Percentiles rank a stretch among this genome's conserved stretches.
These are phyloP conservation scores for Pseudopyrenochaeta lycopersici DNA, from an alignment of 2,329 filamentous ascomycete genomes.

Conservation along the genomic window DNA sequence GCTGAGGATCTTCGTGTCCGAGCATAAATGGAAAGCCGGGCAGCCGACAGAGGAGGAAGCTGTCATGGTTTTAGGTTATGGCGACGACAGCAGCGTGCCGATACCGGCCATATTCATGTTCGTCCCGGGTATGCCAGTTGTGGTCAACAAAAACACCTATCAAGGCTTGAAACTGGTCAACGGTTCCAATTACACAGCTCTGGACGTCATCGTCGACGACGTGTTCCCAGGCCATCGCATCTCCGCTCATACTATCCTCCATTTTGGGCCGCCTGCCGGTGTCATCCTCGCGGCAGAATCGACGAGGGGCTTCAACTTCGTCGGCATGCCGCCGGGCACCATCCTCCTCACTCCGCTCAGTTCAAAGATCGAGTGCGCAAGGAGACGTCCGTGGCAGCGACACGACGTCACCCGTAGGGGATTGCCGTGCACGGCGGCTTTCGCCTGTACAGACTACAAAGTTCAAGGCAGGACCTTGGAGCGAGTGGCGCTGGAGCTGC, in stretches of 20 bases:
- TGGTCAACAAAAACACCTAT: slow-evolving; percentile 9
- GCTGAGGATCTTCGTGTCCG: slow-evolving; percentile 9
- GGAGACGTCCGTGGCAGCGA: background rate
- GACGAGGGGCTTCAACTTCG: slow-evolving; percentile 8
- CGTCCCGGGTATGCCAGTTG: slow-evolving; percentile 6
- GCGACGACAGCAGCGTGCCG: slow-evolving; percentile 4
- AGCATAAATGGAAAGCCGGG: slow-evolving; percentile 10
- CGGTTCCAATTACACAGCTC: slow-evolving; percentile 4
- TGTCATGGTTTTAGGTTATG: slow-evolving; percentile 11
- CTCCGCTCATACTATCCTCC: slow-evolving; percentile 2
- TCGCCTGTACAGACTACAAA: slow-evolving; percentile 10
- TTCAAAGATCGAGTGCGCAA: background rate
- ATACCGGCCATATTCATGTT: slow-evolving; percentile 7
- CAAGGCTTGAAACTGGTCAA: slow-evolving; percentile 11
- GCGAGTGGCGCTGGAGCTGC: slow-evolving; percentile 5
- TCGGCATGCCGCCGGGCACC: slow-evolving; percentile 8
- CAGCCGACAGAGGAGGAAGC: slow-evolving; percentile 13
- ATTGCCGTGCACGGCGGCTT: slow-evolving; percentile 6
- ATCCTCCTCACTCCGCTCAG: slow-evolving; percentile 11
- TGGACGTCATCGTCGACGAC: slow-evolving; percentile 8
- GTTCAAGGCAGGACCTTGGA: slow-evolving; percentile 9
- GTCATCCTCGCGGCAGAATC: slow-evolving; percentile 8
- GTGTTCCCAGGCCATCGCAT: slow-evolving; percentile 9
- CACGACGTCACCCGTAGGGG: slow-evolving; percentile 6
- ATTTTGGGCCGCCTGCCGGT: background rate